Conservation (phyloP, 371 early-diverging fungal species). For the Fennellomyces sp. region DNA sequence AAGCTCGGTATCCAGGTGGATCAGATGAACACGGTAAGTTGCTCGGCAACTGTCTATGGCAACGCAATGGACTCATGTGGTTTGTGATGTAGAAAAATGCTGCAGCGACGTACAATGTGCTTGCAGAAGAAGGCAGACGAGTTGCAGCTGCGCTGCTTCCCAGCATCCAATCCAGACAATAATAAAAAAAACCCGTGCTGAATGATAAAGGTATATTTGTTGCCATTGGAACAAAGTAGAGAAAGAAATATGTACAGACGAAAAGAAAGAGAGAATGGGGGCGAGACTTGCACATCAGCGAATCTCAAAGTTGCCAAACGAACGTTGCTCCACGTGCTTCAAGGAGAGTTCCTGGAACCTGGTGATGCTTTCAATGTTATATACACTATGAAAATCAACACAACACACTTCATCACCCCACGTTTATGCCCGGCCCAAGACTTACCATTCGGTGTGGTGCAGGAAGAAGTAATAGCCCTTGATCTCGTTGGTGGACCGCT, state of each 20-base stretch:
- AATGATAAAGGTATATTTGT: background rate
- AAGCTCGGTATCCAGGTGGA: conserved; percentile 63
- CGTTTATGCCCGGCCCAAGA: background rate
- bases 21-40: conserved; percentile 63
- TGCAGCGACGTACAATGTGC: conserved; percentile 63
- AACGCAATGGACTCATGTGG: background rate
- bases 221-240: background rate
- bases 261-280: conserved; percentile 2
- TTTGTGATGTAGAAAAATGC: conserved; percentile 55
- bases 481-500: conserved; percentile 75
- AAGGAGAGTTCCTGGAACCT: conserved; percentile 83
- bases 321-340: conserved; percentile 59
- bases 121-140: conserved; percentile 66
- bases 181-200: background rate
- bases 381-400: background rate
- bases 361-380: background rate
- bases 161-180: background rate
- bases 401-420: background rate
- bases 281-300: conserved; percentile 38
- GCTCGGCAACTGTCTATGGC: background rate
- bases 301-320: conserved; percentile 66
- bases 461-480: conserved; percentile 89
- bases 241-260: background rate
- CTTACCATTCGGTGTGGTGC: conserved; percentile 76
- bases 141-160: conserved; percentile 63